Evolutionary conservation across 352 stramenopile species (phyloP).

Genomic region (Pseudoperonospora humuli): DNA sequence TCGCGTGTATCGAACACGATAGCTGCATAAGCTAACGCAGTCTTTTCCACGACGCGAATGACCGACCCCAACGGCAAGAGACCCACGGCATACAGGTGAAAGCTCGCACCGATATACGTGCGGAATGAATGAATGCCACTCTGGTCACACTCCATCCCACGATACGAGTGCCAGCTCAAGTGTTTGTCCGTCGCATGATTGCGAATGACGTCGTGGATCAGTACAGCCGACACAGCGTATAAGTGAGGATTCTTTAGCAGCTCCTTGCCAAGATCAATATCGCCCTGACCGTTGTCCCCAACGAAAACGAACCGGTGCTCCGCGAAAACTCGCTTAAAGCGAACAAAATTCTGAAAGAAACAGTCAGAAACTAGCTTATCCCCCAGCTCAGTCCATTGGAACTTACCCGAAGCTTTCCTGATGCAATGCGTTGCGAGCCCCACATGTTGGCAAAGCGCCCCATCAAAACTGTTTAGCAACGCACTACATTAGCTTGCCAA

Average conservation of each 20-base stretch:
- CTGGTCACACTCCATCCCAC: conserved; percentile 52
- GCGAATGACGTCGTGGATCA: conserved; percentile 80
- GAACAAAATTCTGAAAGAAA: conserved; percentile 54
- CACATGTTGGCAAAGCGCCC: conserved; percentile 55
- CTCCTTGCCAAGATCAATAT: conserved; percentile 74
- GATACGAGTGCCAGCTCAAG: conserved; percentile 36
- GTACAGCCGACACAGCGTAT: conserved; percentile 49
- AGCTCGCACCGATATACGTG: conserved; percentile 73
- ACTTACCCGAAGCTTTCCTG: conserved; percentile 55
- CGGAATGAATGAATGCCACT: conserved; percentile 63
- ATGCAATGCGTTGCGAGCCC: conserved; percentile 56
- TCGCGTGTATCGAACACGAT: conserved; percentile 56
- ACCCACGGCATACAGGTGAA: conserved; percentile 40
- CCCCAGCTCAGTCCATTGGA: neutral
- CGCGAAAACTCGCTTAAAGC: conserved; percentile 60
- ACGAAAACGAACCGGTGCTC: conserved; percentile 77
- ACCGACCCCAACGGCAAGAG: conserved; percentile 47
- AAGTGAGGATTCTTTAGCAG: conserved; percentile 41
- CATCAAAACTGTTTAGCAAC: conserved; percentile 50
- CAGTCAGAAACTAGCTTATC: neutral
- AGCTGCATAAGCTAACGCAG: conserved; percentile 34
- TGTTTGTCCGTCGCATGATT: conserved; percentile 36
- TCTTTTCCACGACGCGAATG: conserved; percentile 56
- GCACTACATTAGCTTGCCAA: neutral
- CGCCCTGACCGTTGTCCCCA: conserved; percentile 72